Base-by-base conservation (phyloP, 2,329 filamentous ascomycete genomes). In the Pseudocercospora vitis region DNA sequence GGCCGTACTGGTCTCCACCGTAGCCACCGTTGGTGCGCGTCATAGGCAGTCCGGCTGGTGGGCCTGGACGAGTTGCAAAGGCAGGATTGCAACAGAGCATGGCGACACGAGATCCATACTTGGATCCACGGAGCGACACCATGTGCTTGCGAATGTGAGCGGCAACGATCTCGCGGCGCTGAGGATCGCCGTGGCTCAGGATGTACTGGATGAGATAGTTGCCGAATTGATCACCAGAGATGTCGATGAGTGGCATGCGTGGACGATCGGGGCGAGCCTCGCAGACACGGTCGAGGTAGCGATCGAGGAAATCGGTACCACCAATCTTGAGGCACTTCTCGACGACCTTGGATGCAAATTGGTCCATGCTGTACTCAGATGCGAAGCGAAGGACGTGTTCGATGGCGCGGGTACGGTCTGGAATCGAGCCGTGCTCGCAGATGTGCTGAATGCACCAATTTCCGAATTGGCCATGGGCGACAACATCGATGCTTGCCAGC, bases 361-460 rank as follows among this genome's bases (percentile, higher is more conserved):
- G 94, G 65, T 99, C 94, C 82, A 95, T 96, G 74, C 92, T 97
- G 75, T 97, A 99, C 73, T 96, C 91, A 12, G 90, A 88, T 26
- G 91, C 89, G 73, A 90, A 95, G 59, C 87, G 87, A 62, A 99
- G 87, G 67, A 99, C 92, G 71, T 97, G 92, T 63, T 99, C 92
- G 66, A 96, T 87, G 39, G 95, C 94, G 63, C 91, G 87, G 73
- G 87, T 92, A 65, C 92, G 91, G 73, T 99, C 95, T 33, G 87
- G 85, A 26, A 91, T 88, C 53, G 87, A 87, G 47, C 95, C 92
- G 69, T 99, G 94, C 73, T 99, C 94, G 73, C 94, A 99, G 65
- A 99, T 91, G 74, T 99, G 94, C 75, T 99, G 94, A 66, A 99
- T 97, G 76, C 94, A 99, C 94, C 94, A 99, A 71, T 99, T 99